These are phyloP conservation scores for Mucuna pruriens DNA, from an alignment of 306 rosid genomes.

Conservation along the genomic window DNA sequence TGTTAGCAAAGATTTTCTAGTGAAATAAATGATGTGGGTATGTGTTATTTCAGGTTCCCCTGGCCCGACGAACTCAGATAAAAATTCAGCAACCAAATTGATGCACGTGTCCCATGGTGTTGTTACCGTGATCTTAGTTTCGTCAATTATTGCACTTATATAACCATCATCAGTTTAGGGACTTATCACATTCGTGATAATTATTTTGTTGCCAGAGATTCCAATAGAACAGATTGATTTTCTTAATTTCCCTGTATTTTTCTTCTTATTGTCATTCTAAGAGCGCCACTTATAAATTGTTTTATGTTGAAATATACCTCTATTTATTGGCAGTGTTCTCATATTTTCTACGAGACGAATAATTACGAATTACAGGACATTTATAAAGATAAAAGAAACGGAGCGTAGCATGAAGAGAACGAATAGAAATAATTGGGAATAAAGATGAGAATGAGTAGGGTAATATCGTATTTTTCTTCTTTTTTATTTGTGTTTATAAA, in stretches of 20 bases:
- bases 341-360: too few species aligned
- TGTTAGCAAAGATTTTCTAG: neutral
- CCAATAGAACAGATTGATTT: neutral
- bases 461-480: too few species aligned
- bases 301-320: too few species aligned
- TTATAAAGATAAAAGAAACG: too few species aligned
- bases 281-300: too few species aligned
- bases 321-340: too few species aligned
- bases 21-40: neutral
- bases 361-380: too few species aligned
- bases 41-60: constrained; percentile 40
- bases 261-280: neutral
- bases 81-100: constrained; percentile 37
- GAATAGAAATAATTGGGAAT: too few species aligned
- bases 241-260: neutral
- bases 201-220: too few species aligned
- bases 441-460: too few species aligned
- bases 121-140: neutral
- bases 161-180: neutral
- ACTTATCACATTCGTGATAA: neutral
- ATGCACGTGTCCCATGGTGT: neutral
- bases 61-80: constrained; percentile 31
- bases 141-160: neutral
- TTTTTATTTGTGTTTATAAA: too few species aligned
- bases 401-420: too few species aligned